A percentile compares a stretch with the other conserved stretches of the same genome.
These are phyloP conservation scores for Magnusiomyces clavatus DNA, from an alignment of 1,139 yeast species.

Conservation along the genomic window DNA sequence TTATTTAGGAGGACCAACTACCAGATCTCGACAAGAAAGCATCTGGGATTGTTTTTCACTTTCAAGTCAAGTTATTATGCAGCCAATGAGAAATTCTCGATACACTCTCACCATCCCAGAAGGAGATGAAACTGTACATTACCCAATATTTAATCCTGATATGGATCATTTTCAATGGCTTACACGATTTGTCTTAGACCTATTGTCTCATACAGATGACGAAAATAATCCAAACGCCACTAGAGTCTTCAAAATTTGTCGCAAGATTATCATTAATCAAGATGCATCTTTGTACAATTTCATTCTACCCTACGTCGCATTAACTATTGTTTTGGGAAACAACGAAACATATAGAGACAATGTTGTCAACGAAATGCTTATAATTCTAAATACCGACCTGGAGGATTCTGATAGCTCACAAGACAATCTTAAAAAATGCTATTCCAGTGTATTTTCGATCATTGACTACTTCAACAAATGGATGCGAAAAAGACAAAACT, in stretches of 20 bases:
- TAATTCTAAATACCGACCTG: constrained; percentile 43
- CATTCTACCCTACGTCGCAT: constrained; percentile 70
- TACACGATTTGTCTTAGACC: constrained; percentile 55
- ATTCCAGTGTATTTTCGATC: constrained; percentile 66
- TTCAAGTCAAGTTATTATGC: constrained; percentile 63
- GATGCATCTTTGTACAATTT: constrained; percentile 64
- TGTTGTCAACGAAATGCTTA: constrained; percentile 49
- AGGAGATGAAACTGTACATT: constrained; percentile 20
- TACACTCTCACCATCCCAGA: constrained; percentile 48
- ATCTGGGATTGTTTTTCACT: constrained; percentile 59
- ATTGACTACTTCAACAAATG: constrained; percentile 82
- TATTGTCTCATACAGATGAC: constrained; percentile 39
- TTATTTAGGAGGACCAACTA: constrained; percentile 24
- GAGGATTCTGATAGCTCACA: constrained; percentile 38
- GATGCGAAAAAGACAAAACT: constrained; percentile 37
- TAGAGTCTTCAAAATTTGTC: constrained; percentile 55
- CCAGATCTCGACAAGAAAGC: background rate
- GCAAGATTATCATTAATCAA: constrained; percentile 51
- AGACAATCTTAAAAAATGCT: constrained; percentile 43
- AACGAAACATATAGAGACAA: constrained; percentile 39
- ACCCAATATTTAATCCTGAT: constrained; percentile 45
- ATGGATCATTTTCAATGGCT: constrained; percentile 55
- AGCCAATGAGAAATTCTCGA: constrained; percentile 67
- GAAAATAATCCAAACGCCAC: constrained; percentile 35
- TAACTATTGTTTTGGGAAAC: constrained; percentile 55